phyloP scores from a whole-genome alignment of 331 rosid species.

The Rhamnella rubrinervis region DNA sequence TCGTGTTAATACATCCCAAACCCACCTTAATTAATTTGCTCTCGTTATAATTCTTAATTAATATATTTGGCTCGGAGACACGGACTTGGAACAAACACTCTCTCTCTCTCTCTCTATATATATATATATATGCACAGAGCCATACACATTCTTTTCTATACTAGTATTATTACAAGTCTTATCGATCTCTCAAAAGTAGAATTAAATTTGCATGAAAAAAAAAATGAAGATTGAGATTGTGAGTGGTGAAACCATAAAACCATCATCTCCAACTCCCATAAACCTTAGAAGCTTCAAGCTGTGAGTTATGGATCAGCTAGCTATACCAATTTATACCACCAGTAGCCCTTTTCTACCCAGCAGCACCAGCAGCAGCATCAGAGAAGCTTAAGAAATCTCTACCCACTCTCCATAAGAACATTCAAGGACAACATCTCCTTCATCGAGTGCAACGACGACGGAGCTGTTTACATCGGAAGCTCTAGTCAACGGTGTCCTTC shows the following conservation, averaged over 20 bases:
- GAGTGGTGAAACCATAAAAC: background rate
- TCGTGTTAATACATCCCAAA: too few species aligned
- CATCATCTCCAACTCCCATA: background rate
- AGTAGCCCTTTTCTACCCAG: background rate
- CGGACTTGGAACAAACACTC: too few species aligned
- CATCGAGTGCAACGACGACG: constrained; percentile 29
- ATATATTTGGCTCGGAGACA: constrained; percentile 1
- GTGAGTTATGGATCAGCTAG: background rate
- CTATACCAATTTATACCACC: background rate
- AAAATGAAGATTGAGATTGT: background rate
- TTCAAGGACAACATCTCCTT: constrained; percentile 1
- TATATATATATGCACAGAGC: too few species aligned
- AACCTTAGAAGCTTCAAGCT: background rate
- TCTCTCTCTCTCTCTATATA: too few species aligned
- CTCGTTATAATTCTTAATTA: too few species aligned
- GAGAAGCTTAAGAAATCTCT: background rate
- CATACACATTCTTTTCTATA: too few species aligned
- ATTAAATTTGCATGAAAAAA: background rate
- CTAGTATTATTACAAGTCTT: too few species aligned
- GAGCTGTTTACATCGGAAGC: constrained; percentile 18
- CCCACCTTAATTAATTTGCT: too few species aligned
- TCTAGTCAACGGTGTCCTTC: background rate
- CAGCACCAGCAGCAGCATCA: background rate
- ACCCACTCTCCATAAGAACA: constrained; percentile 5
- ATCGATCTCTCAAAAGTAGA: too few species aligned